Evolutionary conservation across 192 early-diverging fungal species (phyloP).

Genomic region (Umbelopsis sp.): DNA sequence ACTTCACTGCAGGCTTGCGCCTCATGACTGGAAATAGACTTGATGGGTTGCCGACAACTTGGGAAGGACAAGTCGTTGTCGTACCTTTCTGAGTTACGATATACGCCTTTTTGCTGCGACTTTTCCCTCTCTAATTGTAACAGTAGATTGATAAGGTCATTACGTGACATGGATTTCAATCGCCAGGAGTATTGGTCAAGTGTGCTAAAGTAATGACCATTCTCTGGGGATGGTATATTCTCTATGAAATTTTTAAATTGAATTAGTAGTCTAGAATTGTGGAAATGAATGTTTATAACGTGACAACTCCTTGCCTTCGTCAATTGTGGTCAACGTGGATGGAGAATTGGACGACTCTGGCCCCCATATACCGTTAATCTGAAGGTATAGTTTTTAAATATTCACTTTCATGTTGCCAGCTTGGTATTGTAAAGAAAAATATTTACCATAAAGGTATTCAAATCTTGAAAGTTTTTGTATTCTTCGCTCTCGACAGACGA

Average conservation of each 20-base stretch:
- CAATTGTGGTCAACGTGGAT: background rate
- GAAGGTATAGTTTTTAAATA: background rate
- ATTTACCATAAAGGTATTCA: background rate
- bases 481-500: background rate
- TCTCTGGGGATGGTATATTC: background rate
- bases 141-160: constrained; percentile 10
- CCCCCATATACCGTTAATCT: background rate
- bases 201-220: background rate
- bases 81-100: background rate
- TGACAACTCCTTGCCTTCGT: background rate
- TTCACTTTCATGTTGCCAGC: background rate
- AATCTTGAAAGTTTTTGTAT: background rate
- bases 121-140: constrained; percentile 9
- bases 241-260: background rate
- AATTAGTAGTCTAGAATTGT: background rate
- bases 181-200: background rate
- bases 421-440: background rate
- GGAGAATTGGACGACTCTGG: background rate
- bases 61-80: constrained; percentile 3
- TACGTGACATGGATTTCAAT: constrained; percentile 6
- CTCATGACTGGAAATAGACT: background rate
- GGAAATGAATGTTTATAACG: background rate
- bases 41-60: background rate
- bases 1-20: background rate
- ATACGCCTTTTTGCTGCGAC: background rate